Evolutionary conservation across 208 protist species (phyloP).

Genomic region (Strigomonas culicis): DNA sequence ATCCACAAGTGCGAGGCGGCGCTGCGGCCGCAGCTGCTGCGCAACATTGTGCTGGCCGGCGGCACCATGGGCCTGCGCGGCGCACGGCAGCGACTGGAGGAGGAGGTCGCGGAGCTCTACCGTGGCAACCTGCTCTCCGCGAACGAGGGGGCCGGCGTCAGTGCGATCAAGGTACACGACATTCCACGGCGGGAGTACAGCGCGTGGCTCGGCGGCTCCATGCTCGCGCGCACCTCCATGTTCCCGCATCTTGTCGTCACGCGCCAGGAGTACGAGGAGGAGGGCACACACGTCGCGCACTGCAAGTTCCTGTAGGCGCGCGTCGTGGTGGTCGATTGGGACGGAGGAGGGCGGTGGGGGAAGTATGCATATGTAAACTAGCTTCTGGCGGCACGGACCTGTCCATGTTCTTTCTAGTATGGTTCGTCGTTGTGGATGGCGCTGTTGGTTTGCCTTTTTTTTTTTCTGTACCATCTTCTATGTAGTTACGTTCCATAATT

Average conservation of each 20-base stretch:
- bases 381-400: too few species aligned
- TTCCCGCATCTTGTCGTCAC: slow-evolving; percentile 85
- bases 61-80: slow-evolving; percentile 88
- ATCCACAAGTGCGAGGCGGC: slow-evolving; percentile 91
- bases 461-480: too few species aligned
- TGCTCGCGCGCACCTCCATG: slow-evolving; percentile 82
- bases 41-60: slow-evolving; percentile 92
- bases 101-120: slow-evolving; percentile 87
- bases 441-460: too few species aligned
- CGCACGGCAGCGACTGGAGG: slow-evolving; percentile 73
- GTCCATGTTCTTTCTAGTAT: too few species aligned
- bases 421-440: too few species aligned
- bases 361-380: too few species aligned
- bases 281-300: slow-evolving; percentile 79
- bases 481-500: too few species aligned
- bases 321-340: too few species aligned
- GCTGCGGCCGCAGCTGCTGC: slow-evolving; percentile 88
- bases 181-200: slow-evolving; percentile 71
- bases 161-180: slow-evolving; percentile 69
- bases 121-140: slow-evolving; percentile 70
- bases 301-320: slow-evolving; percentile 70
- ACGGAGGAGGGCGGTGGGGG: too few species aligned
- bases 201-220: slow-evolving; percentile 80
- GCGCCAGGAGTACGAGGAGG: slow-evolving; percentile 82
- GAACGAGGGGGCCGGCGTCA: slow-evolving; percentile 46